Evolutionary conservation across 768 basidiomycete species (phyloP), one percentile per base, ranked within the genome.

Genomic region (Leccinum uliginosum): DNA sequence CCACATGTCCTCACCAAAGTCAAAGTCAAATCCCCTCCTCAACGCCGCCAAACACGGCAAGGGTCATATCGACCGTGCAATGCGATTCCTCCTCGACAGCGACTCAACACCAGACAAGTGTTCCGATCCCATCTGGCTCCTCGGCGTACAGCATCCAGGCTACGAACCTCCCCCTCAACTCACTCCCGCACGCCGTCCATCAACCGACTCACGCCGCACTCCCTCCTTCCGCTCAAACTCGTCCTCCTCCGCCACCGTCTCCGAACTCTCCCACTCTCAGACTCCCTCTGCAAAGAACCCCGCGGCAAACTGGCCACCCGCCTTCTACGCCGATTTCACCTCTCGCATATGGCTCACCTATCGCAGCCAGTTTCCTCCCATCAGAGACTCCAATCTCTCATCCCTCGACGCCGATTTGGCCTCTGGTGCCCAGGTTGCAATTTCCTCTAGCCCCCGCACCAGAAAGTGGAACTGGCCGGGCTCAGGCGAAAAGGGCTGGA

Each of bases 261-360:
- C 68, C 3, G 71, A 73, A 11, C 65, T 74, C 19, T 75, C 76
- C 4, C 72, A 77, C 29, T 76, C 76, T 0, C 73, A 75, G 32
- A 62, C 71, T 0, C 61, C 72, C 0, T 68, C 76, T 6, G 50
- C 55, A 50, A 70, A 72, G 58, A 61, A 70, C 35, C 63, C 67
- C 12, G 69, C 69, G 1, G 72, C 65, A 14, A 76, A 82, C 65
- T 93, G 91, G 91, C 90, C 91, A 0, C 81, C 85, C 8, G 80
- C 81, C 34, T 97, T 97, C 69, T 93, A 94, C 66, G 78, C 81
- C 12, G 95, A 98, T 73, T 98, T 96, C 70, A 86, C 86, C 0
- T 91, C 91, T 1, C 79, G 89, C 6, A 78, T 97, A 51, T 97
- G 93, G 89, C 80, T 95, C 45, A 96, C 94, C 0, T 98, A 98